phyloP scores from a whole-genome alignment of 345 rosid genomes.

The Rhodamnia argentea region DNA sequence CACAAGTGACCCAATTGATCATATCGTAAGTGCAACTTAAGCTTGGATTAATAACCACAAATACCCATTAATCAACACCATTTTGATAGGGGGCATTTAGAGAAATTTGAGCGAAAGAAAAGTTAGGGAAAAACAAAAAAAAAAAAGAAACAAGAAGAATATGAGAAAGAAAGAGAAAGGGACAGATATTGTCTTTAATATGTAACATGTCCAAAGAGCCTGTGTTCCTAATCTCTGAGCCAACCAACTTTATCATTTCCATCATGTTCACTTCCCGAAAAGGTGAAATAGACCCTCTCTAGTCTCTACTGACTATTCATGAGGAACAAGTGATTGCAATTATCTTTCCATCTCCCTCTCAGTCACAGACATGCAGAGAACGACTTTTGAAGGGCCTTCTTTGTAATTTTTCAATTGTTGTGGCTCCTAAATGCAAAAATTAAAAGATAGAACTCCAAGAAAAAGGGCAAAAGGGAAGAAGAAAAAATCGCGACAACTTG shows the following conservation, averaged over 20 bases:
- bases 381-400: background rate
- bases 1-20: background rate
- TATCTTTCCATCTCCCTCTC: background rate
- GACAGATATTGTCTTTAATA: background rate
- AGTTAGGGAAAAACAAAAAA: too few species aligned
- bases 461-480: background rate
- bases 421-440: background rate
- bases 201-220: background rate
- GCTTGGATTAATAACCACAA: background rate
- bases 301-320: background rate
- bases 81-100: background rate
- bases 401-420: background rate
- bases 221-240: background rate
- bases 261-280: background rate
- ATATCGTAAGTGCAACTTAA: background rate
- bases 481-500: background rate
- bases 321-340: background rate
- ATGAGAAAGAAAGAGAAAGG: background rate
- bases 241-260: background rate
- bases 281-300: background rate
- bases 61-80: background rate
- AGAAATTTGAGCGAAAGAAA: background rate
- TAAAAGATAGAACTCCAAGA: background rate
- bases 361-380: background rate
- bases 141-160: background rate